These are phyloP conservation scores for Ambrosiella cleistominuta DNA, from an alignment of 2,329 filamentous ascomycete genomes.

Conservation along the genomic window DNA sequence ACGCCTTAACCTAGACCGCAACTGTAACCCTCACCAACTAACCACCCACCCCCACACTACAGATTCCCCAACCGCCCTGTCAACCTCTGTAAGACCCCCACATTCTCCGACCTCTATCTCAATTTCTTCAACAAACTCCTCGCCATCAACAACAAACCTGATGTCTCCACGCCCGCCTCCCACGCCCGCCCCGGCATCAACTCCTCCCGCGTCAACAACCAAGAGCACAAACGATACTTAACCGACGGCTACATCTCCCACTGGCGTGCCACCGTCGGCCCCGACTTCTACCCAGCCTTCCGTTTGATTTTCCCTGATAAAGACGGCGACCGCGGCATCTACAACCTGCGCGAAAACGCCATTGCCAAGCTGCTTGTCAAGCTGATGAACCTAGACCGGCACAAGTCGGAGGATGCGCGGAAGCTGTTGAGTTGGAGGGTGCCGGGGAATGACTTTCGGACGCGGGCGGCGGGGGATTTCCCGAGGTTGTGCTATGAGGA, in stretches of 20 bases:
- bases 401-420: constrained; percentile 73
- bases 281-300: constrained; percentile 86
- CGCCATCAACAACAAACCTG: constrained; percentile 62
- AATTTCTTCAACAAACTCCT: constrained; percentile 65
- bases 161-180: constrained; percentile 31
- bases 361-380: constrained; percentile 86
- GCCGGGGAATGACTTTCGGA: constrained; percentile 48
- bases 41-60: not conserved
- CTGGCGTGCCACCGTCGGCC: constrained; percentile 77
- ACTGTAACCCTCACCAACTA: not conserved
- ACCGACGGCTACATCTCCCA: constrained; percentile 71
- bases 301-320: constrained; percentile 84
- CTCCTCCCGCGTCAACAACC: constrained; percentile 46
- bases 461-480: constrained; percentile 71
- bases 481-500: constrained; percentile 77
- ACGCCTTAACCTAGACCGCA: not conserved
- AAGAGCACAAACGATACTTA: constrained; percentile 63
- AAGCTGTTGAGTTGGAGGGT: constrained; percentile 84
- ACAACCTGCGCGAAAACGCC: constrained; percentile 80
- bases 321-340: constrained; percentile 80
- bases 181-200: constrained; percentile 39
- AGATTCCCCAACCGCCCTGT: constrained; percentile 69
- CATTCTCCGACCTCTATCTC: constrained; percentile 63
- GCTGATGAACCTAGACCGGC: constrained; percentile 68
- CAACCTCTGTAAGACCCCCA: constrained; percentile 63